phyloP scores from a whole-genome alignment of 345 rosid species.

The Moricandia moricandioides region DNA sequence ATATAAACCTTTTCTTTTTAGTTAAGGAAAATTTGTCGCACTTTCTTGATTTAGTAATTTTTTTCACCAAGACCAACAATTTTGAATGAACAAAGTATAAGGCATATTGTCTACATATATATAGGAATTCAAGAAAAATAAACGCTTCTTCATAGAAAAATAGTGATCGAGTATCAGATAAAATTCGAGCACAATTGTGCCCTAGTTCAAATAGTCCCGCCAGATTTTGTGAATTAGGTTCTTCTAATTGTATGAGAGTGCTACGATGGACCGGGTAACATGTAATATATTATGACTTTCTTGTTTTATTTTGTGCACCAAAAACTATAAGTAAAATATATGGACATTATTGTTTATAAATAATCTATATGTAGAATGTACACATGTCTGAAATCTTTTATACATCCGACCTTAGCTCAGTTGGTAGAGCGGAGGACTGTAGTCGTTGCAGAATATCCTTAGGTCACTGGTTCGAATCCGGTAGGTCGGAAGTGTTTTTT shows the following conservation, averaged over 20 bases:
- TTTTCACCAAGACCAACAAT: too few species aligned
- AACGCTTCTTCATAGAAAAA: too few species aligned
- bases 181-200: not conserved
- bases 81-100: too few species aligned
- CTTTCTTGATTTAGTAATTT: too few species aligned
- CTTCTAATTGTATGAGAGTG: not conserved
- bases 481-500: constrained; percentile 43
- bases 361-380: not conserved
- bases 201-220: not conserved
- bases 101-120: too few species aligned
- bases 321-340: not conserved
- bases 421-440: constrained; percentile 99
- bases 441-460: constrained; percentile 41
- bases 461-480: constrained; percentile 74
- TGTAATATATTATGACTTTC: not conserved
- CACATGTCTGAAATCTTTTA: not conserved
- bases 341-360: not conserved
- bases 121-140: too few species aligned
- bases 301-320: not conserved
- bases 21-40: too few species aligned
- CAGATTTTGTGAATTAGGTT: not conserved
- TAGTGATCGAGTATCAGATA: not conserved
- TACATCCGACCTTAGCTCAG: constrained; percentile 75
- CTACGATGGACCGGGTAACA: not conserved
- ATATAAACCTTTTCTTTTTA: not conserved